These are phyloP conservation scores for Priceomyces medius DNA, from an alignment of 805 yeast genomes.

Conservation along the genomic window DNA sequence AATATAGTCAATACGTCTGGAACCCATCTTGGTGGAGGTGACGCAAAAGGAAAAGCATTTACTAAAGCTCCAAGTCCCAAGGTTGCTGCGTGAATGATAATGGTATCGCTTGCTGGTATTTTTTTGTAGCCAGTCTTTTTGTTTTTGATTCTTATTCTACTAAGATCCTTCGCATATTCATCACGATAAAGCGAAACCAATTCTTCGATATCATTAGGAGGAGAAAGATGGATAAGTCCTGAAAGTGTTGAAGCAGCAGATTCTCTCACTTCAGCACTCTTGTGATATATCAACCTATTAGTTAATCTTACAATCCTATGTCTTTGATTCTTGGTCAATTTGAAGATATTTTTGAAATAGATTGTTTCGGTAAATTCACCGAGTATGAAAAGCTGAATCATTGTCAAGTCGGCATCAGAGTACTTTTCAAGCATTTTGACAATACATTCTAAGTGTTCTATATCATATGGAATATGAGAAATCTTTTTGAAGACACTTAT, in stretches of 20 bases:
- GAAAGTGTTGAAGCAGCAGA: slow-evolving; percentile 73
- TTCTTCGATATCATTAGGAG: slow-evolving; percentile 45
- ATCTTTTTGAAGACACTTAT: slow-evolving; percentile 42
- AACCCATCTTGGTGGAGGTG: slow-evolving; percentile 92
- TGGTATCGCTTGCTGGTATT: slow-evolving; percentile 39
- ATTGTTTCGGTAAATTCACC: slow-evolving; percentile 71
- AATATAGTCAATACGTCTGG: slow-evolving; percentile 69
- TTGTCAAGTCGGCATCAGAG: slow-evolving; percentile 26
- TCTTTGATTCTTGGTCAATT: slow-evolving; percentile 49
- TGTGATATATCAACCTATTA: slow-evolving; percentile 53
- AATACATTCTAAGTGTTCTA: slow-evolving; percentile 19
- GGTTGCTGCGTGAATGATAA: slow-evolving; percentile 76
- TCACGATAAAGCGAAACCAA: slow-evolving; percentile 40
- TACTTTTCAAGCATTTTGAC: slow-evolving; percentile 42
- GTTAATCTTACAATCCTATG: slow-evolving; percentile 50
- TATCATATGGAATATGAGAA: slow-evolving; percentile 40
- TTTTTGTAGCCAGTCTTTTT: slow-evolving; percentile 36
- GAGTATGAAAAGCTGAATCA: slow-evolving; percentile 58
- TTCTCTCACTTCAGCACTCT: slow-evolving; percentile 72
- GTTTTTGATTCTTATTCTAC: slow-evolving; percentile 44
- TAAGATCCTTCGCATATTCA: slow-evolving; percentile 27
- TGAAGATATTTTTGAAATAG: slow-evolving; percentile 65
- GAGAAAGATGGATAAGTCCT: slow-evolving; percentile 69
- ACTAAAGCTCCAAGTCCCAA: slow-evolving; percentile 86
- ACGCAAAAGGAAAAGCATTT: slow-evolving; percentile 82